Evolutionary conservation across 2,329 filamentous ascomycete genomes (phyloP).

Genomic region (Aureobasidium sp.): DNA sequence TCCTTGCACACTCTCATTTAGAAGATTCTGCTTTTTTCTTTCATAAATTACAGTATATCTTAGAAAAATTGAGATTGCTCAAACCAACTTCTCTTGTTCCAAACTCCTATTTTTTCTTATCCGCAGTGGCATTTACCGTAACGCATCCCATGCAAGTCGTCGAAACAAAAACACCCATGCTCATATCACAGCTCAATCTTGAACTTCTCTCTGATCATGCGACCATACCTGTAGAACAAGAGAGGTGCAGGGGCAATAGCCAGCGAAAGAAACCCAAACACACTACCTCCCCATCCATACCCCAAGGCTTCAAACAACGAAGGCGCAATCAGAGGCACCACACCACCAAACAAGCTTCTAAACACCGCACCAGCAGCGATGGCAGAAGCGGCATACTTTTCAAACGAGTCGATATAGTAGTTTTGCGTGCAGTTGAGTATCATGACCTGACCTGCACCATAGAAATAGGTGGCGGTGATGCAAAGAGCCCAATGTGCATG

Average conservation of each 20-base stretch:
- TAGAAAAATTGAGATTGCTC: neutral
- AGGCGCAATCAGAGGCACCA: slow-evolving; percentile 42
- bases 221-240: slow-evolving; percentile 44
- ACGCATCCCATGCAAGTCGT: neutral
- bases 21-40: neutral
- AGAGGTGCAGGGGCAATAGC: slow-evolving; percentile 43
- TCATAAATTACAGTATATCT: neutral
- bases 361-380: slow-evolving; percentile 46
- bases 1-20: neutral
- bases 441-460: slow-evolving; percentile 47
- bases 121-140: neutral
- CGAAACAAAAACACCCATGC: neutral
- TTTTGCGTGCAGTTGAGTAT: slow-evolving; percentile 49
- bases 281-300: slow-evolving; percentile 45
- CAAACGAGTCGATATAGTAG: slow-evolving; percentile 49
- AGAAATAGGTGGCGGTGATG: slow-evolving; percentile 40
- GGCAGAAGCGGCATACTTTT: slow-evolving; percentile 44
- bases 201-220: slow-evolving; percentile 40
- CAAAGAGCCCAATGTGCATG: slow-evolving; percentile 37
- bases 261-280: slow-evolving; percentile 42
- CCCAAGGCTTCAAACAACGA: slow-evolving; percentile 38
- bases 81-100: neutral
- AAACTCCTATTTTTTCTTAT: neutral
- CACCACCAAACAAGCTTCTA: slow-evolving; percentile 39
- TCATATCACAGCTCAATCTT: slow-evolving; percentile 28